Percentiles rank a stretch among this genome's conserved stretches.
These are phyloP conservation scores for Trichocladium uniseriatum DNA, from an alignment of 495 filamentous ascomycete species.

Conservation along the genomic window DNA sequence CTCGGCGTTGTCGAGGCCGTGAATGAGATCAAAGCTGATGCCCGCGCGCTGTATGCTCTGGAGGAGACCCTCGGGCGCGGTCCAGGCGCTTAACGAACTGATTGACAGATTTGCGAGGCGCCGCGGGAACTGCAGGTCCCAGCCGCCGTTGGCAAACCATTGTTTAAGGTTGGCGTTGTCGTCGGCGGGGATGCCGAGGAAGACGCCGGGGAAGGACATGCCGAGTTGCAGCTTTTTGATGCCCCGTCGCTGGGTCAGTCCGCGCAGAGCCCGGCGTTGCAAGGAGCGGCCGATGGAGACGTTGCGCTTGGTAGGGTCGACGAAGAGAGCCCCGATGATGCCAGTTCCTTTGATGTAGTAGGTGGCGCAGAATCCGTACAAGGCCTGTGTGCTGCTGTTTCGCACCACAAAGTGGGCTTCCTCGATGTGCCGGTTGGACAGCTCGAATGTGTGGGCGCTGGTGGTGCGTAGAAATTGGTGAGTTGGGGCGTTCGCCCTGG, in stretches of 20 bases:
- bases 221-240: constrained; percentile 72
- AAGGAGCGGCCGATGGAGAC: constrained; percentile 79
- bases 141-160: constrained; percentile 45
- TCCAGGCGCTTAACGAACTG: constrained; percentile 60
- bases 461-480: constrained; percentile 54
- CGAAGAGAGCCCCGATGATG: constrained; percentile 72
- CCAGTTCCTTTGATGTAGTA: constrained; percentile 69
- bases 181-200: constrained; percentile 63
- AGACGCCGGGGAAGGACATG: constrained; percentile 66
- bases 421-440: constrained; percentile 56
- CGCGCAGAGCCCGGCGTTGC: constrained; percentile 67
- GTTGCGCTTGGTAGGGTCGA: constrained; percentile 73
- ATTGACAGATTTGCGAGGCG: constrained; percentile 53
- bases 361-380: constrained; percentile 84
- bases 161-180: constrained; percentile 41
- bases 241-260: constrained; percentile 52
- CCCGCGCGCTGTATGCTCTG: constrained; percentile 60
- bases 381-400: constrained; percentile 75
- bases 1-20: constrained; percentile 67
- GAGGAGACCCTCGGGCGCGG: constrained; percentile 61
- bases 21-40: constrained; percentile 67
- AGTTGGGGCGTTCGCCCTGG: constrained; percentile 46
- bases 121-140: constrained; percentile 42
- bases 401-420: constrained; percentile 84
- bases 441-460: constrained; percentile 65